phyloP scores from a whole-genome alignment of 164 flowering plant genomes.

The Nymphaea colorata region DNA sequence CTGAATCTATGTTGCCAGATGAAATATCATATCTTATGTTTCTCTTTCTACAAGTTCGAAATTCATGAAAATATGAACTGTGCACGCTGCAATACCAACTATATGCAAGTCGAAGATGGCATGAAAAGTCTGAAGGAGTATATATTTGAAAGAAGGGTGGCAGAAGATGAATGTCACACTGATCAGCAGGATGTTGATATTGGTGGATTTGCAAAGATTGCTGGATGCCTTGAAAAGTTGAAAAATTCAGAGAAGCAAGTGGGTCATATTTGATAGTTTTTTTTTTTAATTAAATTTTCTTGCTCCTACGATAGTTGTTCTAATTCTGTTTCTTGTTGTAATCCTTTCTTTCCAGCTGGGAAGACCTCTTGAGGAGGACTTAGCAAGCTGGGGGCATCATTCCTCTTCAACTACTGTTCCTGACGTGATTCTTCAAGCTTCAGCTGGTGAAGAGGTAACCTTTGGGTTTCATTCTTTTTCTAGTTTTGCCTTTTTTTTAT shows the following conservation, averaged over 20 bases:
- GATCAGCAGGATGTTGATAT: constrained; percentile 26
- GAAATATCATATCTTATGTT: not conserved
- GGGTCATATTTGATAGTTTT: not conserved
- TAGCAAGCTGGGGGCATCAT: constrained; percentile 95
- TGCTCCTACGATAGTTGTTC: not conserved
- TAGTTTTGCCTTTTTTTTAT: no score
- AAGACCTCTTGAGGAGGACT: constrained; percentile 79
- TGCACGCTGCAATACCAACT: constrained; percentile 45
- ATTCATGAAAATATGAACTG: constrained; percentile 93
- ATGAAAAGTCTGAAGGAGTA: constrained; percentile 15
- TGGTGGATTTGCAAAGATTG: constrained; percentile 78
- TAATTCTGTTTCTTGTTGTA: not conserved
- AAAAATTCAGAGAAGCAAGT: constrained; percentile 85
- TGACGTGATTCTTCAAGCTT: constrained; percentile 79
- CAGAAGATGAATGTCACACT: constrained; percentile 5
- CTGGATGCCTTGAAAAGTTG: constrained; percentile 61
- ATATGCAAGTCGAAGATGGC: constrained; percentile 5
- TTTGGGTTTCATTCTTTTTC: no score
- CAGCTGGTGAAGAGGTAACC: constrained; percentile 88
- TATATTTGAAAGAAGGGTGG: constrained; percentile 13
- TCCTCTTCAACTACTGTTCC: constrained; percentile 57
- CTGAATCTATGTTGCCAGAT: no score
- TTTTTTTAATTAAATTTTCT: not conserved
- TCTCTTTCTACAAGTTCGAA: constrained; percentile 46
- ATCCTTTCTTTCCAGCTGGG: constrained; percentile 46